Conservation (phyloP, 306 rosid species). For the Carpinus fangiana region DNA sequence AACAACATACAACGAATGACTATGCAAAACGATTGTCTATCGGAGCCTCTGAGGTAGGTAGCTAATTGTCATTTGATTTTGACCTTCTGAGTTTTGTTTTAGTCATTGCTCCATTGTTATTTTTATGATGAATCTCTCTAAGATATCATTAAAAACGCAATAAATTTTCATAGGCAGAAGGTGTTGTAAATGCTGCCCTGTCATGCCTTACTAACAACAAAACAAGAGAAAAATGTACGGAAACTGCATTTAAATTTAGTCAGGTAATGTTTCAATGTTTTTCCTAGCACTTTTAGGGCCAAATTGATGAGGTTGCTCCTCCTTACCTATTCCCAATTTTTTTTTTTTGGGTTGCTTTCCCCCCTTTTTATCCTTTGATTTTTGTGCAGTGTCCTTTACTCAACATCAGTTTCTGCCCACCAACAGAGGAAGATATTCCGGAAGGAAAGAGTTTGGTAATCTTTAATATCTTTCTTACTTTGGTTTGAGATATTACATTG, state of each 20-base stretch:
- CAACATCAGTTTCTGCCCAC: constrained; percentile 91
- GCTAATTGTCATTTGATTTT: constrained; percentile 10
- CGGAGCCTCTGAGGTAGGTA: constrained; percentile 71
- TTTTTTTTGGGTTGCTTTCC: neutral
- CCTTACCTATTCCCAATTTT: constrained; percentile 12
- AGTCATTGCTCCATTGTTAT: constrained; percentile 4
- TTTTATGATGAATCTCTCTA: neutral
- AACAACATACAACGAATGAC: constrained; percentile 84
- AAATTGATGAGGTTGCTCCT: constrained; percentile 16
- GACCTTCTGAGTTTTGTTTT: neutral
- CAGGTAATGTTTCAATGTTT: constrained; percentile 52
- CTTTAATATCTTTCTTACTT: constrained; percentile 1
- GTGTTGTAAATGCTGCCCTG: constrained; percentile 65
- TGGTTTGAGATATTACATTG: neutral
- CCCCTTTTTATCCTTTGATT: constrained; percentile 7
- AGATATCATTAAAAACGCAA: neutral
- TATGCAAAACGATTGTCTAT: constrained; percentile 71
- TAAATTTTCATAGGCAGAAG: constrained; percentile 62
- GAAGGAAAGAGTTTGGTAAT: constrained; percentile 75
- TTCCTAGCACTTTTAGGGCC: constrained; percentile 13
- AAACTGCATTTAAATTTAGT: constrained; percentile 36
- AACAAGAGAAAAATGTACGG: constrained; percentile 42
- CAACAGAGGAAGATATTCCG: constrained; percentile 63
- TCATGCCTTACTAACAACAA: constrained; percentile 53
- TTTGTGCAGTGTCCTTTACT: constrained; percentile 75